These are phyloP conservation scores for Grifola frondosa DNA, from an alignment of 1,284 basidiomycete species.

Conservation along the genomic window DNA sequence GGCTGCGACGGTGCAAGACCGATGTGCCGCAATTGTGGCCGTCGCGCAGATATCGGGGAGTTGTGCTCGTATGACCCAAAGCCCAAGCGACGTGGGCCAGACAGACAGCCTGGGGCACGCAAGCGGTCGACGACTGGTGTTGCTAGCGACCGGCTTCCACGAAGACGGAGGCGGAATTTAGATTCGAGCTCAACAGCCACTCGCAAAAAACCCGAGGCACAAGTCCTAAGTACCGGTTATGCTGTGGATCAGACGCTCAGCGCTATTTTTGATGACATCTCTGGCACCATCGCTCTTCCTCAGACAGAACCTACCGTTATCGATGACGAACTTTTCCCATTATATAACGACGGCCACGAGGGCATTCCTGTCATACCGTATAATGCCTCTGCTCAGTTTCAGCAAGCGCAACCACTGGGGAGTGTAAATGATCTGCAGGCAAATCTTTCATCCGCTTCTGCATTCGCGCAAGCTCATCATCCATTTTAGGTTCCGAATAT, in stretches of 20 bases:
- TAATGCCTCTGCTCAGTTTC: too few species aligned
- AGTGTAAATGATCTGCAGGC: too few species aligned
- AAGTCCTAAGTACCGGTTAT: too few species aligned
- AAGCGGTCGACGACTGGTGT: too few species aligned
- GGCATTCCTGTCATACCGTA: too few species aligned
- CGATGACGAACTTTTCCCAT: too few species aligned
- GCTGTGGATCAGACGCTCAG: too few species aligned
- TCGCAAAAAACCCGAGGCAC: constrained; percentile 9
- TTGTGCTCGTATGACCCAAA: constrained; percentile 53
- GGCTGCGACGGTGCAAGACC: constrained; percentile 76
- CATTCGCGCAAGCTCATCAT: not conserved
- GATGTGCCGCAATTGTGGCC: constrained; percentile 64
- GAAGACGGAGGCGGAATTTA: constrained; percentile 24
- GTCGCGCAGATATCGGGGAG: constrained; percentile 30
- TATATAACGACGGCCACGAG: too few species aligned
- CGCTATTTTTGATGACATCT: too few species aligned
- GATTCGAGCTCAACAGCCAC: constrained; percentile 10
- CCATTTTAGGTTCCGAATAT: not conserved
- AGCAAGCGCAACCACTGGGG: too few species aligned
- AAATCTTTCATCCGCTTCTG: constrained; percentile 11
- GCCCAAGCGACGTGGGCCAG: constrained; percentile 72
- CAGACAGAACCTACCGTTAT: not conserved
- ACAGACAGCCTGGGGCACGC: constrained; percentile 67
- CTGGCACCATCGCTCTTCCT: not conserved
- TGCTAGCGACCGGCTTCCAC: constrained; percentile 26